These are phyloP conservation scores for Selaginella moellendorffii DNA, from an alignment of 75 land plant genomes.

Conservation along the genomic window DNA sequence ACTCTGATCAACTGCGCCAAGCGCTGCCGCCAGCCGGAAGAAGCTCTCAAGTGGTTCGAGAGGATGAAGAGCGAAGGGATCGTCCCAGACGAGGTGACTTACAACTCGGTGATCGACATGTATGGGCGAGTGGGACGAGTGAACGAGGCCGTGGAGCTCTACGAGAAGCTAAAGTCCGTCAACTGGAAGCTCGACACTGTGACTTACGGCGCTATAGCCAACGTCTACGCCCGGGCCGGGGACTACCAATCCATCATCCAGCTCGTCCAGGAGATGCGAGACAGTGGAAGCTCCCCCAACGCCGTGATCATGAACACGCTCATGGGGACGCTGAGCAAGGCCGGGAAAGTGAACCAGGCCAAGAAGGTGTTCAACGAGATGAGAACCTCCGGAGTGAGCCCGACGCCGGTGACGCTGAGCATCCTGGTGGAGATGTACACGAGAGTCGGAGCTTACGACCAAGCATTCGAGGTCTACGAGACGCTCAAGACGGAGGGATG, in stretches of 20 bases:
- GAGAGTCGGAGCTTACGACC: slow-evolving; percentile 52
- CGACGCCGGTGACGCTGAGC: slow-evolving; percentile 60
- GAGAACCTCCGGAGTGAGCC: slow-evolving; percentile 43
- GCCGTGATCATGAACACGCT: slow-evolving; percentile 56
- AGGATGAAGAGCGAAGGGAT: slow-evolving; percentile 48
- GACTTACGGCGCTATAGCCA: slow-evolving; percentile 55
- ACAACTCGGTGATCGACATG: slow-evolving; percentile 80
- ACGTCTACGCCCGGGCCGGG: slow-evolving; percentile 60
- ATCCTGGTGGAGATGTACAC: slow-evolving; percentile 58
- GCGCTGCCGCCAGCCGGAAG: slow-evolving; percentile 42
- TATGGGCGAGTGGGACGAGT: slow-evolving; percentile 54
- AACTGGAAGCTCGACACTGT: slow-evolving; percentile 69
- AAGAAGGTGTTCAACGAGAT: slow-evolving; percentile 53
- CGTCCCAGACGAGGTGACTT: slow-evolving; percentile 54
- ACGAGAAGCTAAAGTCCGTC: slow-evolving; percentile 35
- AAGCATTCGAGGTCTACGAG: slow-evolving; percentile 60
- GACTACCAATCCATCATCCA: slow-evolving; percentile 44
- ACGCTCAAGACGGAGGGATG: slow-evolving; percentile 37
- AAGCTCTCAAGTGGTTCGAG: slow-evolving; percentile 56
- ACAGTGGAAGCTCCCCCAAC: slow-evolving; percentile 52
- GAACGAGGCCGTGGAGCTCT: slow-evolving; percentile 49
- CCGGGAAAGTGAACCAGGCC: slow-evolving; percentile 52
- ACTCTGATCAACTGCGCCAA: slow-evolving; percentile 79
- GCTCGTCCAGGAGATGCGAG: slow-evolving; percentile 59
- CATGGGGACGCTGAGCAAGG: slow-evolving; percentile 49